phyloP scores from a whole-genome alignment of 768 basidiomycete genomes.

The Podaxis sp. region DNA sequence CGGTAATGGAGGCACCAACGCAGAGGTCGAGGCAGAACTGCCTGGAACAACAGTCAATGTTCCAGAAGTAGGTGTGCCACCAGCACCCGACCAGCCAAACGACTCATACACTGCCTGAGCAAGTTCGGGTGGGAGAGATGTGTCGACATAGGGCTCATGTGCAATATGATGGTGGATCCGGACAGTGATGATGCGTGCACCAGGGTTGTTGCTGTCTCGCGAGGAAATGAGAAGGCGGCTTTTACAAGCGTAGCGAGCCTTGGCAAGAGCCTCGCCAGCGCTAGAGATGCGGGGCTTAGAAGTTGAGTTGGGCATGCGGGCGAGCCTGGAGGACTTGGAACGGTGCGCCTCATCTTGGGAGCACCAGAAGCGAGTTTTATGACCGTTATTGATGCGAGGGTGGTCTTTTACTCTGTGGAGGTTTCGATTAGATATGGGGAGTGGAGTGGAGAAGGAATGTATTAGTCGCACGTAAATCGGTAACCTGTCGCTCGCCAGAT shows the following conservation, averaged over 20 bases:
- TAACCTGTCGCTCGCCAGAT: constrained; percentile 50
- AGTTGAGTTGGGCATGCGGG: constrained; percentile 23
- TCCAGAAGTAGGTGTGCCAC: background rate
- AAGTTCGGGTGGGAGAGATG: constrained; percentile 35
- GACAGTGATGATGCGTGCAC: constrained; percentile 31
- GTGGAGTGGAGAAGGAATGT: constrained; percentile 5
- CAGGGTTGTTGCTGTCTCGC: constrained; percentile 25
- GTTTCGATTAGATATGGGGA: constrained; percentile 4
- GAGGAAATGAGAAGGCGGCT: constrained; percentile 47
- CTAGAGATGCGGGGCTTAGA: constrained; percentile 34
- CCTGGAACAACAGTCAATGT: background rate
- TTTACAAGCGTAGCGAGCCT: constrained; percentile 41
- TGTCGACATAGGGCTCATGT: constrained; percentile 42
- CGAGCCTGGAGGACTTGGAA: constrained; percentile 33
- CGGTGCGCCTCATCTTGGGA: constrained; percentile 47
- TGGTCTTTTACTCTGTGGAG: constrained; percentile 45
- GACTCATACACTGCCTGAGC: constrained; percentile 33
- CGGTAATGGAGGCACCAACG: background rate
- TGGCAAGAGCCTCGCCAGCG: constrained; percentile 37
- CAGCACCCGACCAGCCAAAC: constrained; percentile 23
- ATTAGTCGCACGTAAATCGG: constrained; percentile 41
- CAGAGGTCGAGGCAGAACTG: background rate
- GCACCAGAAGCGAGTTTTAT: constrained; percentile 52
- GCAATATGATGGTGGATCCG: constrained; percentile 44
- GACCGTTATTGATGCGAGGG: constrained; percentile 42